These are phyloP conservation scores for Kentomonas sorsogonicus DNA, from an alignment of 208 protist species.

Conservation along the genomic window DNA sequence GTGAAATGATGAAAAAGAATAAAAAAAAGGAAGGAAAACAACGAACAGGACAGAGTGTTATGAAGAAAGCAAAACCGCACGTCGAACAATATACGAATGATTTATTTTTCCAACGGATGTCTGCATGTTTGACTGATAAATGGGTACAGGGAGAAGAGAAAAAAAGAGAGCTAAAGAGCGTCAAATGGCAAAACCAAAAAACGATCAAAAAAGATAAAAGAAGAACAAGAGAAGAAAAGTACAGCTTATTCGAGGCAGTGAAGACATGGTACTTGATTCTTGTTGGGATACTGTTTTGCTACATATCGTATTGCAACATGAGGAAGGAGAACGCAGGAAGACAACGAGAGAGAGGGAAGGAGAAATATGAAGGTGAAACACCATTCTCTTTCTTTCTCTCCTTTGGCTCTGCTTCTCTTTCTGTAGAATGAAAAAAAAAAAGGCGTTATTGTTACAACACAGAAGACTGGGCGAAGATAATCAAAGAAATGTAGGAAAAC, in stretches of 20 bases:
- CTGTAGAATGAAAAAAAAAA: conserved; percentile 10
- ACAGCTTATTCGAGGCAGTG: too few species aligned
- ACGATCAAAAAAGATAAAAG: background rate
- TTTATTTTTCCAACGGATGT: conserved; percentile 1
- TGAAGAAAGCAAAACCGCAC: background rate
- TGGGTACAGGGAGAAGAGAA: too few species aligned
- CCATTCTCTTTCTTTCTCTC: too few species aligned
- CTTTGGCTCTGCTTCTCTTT: too few species aligned
- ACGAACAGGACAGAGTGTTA: background rate
- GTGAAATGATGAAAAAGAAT: conserved; percentile 9
- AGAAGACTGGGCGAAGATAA: conserved; percentile 3
- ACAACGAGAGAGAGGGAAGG: background rate
- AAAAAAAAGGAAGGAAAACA: background rate
- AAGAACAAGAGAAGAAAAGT: conserved; percentile 1
- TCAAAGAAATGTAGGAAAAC: conserved; percentile 2
- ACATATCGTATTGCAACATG: too few species aligned
- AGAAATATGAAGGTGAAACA: conserved; percentile 6
- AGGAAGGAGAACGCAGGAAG: too few species aligned
- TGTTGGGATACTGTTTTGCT: too few species aligned
- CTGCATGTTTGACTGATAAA: too few species aligned
- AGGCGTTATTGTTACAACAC: background rate
- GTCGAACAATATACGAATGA: background rate
- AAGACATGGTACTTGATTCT: too few species aligned
- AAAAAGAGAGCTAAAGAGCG: conserved; percentile 1
- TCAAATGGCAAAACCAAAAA: conserved; percentile 7